Percentiles rank a stretch among this genome's conserved stretches.
These are phyloP conservation scores for Penicillium sp. DNA, from an alignment of 2,329 filamentous ascomycete species.

Conservation along the genomic window DNA sequence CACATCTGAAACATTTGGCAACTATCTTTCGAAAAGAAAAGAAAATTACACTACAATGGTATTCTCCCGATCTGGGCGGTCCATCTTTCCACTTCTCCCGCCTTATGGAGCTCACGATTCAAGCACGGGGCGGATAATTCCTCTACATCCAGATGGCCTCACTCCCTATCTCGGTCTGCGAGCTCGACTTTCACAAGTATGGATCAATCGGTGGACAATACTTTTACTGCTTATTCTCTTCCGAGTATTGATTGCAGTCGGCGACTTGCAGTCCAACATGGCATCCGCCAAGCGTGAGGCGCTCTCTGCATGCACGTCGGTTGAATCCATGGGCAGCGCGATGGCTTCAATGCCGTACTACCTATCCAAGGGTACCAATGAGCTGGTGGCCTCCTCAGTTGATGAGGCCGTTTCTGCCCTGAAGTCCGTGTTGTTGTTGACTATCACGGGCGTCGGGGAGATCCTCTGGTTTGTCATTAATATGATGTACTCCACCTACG, in stretches of 20 bases:
- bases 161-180: constrained; percentile 91
- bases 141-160: constrained; percentile 63
- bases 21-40: not conserved
- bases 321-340: constrained; percentile 87
- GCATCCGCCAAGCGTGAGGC: constrained; percentile 75
- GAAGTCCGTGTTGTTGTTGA: constrained; percentile 73
- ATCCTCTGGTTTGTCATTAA: constrained; percentile 91
- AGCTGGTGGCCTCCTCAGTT: constrained; percentile 74
- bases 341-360: constrained; percentile 99
- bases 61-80: constrained; percentile 31
- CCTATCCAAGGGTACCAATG: constrained; percentile 83
- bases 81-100: constrained; percentile 39
- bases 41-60: constrained; percentile 22
- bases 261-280: constrained; percentile 70
- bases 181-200: constrained; percentile 88
- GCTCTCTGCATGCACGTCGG: constrained; percentile 82
- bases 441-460: constrained; percentile 78
- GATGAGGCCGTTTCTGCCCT: constrained; percentile 77
- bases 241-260: constrained; percentile 73
- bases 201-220: constrained; percentile 97
- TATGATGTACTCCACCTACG: constrained; percentile 83
- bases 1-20: not conserved
- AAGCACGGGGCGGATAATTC: constrained; percentile 56
- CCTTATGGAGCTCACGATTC: constrained; percentile 41
- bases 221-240: constrained; percentile 81